Base-by-base conservation (phyloP, 768 basidiomycete genomes). In the Agaricus subrufescens region DNA sequence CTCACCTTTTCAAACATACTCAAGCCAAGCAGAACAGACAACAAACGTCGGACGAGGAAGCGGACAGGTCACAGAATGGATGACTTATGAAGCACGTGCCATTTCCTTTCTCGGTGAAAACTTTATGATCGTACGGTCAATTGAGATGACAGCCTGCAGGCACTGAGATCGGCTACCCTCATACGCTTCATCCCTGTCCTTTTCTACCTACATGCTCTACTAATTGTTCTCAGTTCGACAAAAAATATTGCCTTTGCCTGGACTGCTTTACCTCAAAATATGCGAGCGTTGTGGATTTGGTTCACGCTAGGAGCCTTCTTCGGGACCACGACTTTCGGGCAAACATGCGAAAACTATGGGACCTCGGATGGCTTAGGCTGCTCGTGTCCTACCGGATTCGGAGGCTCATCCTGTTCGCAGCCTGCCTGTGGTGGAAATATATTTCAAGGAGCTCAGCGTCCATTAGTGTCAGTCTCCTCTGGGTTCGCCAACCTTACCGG, bases 351-450 rank as follows among this genome's bases (percentile, higher is more conserved):
- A 56, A 91, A 94, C 65, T 88, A 84, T 64, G 91, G 87, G 30
- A 64, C 73, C 3, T 61, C 67, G 40, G 83, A 81, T 58, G 82
- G 79, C 9, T 75, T 82, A 25, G 63, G 66, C 25, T 95, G 94
- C 66, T 69, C 77, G 25, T 97, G 94, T 68, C 93, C 92, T 4
- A 79, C 82, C 25, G 93, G 93, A 11, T 92, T 91, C 64, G 89
- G 88, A 10, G 90, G 88, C 6, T 52, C 80, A 27, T 80, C 78
- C 23, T 94, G 92, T 64, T 76, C 82, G 1, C 75, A 80, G 55
- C 82, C 88, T 0, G 83, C 78, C 1, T 97, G 94, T 58, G 89
- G 89, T 10, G 91, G 91, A 1, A 87, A 83, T 50, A 82, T 96
- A 44, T 92, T 88, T 65, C 84, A 92, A 63, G 88, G 86, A 53